Percentiles rank a stretch among this genome's conserved stretches.
Evolutionary conservation across 2,329 filamentous ascomycete genomes (phyloP).

Genomic region (Stachybotrys echinatus): DNA sequence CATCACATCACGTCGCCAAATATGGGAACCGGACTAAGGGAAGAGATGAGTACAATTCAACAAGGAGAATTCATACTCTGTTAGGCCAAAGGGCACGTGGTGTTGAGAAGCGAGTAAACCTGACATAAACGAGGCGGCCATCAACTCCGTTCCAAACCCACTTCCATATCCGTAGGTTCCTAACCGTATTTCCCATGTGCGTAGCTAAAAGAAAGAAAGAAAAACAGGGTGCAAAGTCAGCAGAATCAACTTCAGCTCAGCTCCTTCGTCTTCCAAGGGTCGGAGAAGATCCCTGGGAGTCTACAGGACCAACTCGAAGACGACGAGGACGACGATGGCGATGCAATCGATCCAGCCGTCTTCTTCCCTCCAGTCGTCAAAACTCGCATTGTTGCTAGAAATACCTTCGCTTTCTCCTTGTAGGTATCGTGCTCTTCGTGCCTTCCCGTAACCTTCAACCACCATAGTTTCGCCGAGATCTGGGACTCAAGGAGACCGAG

Average conservation of each 20-base stretch:
- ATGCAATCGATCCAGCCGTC: background rate
- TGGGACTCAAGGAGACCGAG: slow-evolving; percentile 47
- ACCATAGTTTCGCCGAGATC: slow-evolving; percentile 50
- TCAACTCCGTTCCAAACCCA: background rate
- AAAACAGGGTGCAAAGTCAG: background rate
- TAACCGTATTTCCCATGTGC: background rate
- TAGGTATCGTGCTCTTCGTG: slow-evolving; percentile 41
- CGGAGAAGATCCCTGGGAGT: background rate
- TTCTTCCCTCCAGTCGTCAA: background rate
- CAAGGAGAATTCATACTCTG: background rate
- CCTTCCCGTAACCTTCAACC: slow-evolving; percentile 49
- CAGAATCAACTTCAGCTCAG: background rate
- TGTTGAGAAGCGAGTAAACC: background rate
- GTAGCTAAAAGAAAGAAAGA: background rate
- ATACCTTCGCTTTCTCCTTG: slow-evolving; percentile 38
- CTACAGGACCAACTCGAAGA: background rate
- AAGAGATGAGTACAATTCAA: background rate
- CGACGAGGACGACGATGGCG: background rate
- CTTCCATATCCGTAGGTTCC: background rate
- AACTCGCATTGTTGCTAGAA: slow-evolving; percentile 28
- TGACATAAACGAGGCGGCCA: background rate
- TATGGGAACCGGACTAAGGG: too few relatives aligned
- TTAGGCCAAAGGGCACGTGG: background rate
- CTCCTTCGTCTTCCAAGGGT: background rate
- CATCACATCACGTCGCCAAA: too few relatives aligned